phyloP scores from a whole-genome alignment of 2,329 filamentous ascomycete genomes.

The Talaromyces sp. region DNA sequence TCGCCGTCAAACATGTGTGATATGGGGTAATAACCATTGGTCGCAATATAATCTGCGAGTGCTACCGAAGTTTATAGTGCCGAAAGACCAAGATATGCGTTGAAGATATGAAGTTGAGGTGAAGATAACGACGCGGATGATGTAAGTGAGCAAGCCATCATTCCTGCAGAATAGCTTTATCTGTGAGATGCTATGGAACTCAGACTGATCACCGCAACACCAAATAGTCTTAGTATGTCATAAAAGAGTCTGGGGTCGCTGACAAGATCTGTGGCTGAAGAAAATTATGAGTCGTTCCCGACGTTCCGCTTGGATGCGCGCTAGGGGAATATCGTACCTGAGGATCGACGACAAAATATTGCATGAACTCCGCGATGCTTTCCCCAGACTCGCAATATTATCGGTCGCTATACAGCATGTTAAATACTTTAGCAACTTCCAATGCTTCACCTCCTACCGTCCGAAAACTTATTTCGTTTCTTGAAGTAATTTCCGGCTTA shows the following conservation, averaged over 20 bases:
- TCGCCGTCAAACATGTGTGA: too few relatives aligned
- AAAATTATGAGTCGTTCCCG: neutral
- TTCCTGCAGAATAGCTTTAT: neutral
- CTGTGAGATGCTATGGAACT: neutral
- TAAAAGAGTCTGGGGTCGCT: neutral
- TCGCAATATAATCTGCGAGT: neutral
- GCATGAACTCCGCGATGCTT: neutral
- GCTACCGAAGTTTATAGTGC: neutral
- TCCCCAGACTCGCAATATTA: neutral
- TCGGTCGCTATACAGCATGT: neutral
- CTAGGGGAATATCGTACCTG: conserved; percentile 10
- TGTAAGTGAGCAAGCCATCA: neutral
- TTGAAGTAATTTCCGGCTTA: neutral
- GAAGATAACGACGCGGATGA: neutral
- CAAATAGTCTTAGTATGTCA: neutral
- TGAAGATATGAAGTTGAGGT: neutral
- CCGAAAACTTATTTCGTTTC: neutral
- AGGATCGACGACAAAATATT: neutral
- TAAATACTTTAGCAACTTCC: neutral
- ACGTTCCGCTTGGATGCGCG: conserved; percentile 6
- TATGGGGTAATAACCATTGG: neutral
- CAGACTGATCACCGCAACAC: neutral
- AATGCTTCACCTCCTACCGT: neutral
- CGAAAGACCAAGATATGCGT: neutral
- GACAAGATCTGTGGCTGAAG: neutral